Conservation (phyloP, 192 early-diverging fungal genomes). For the Oehlia diaphana region DNA sequence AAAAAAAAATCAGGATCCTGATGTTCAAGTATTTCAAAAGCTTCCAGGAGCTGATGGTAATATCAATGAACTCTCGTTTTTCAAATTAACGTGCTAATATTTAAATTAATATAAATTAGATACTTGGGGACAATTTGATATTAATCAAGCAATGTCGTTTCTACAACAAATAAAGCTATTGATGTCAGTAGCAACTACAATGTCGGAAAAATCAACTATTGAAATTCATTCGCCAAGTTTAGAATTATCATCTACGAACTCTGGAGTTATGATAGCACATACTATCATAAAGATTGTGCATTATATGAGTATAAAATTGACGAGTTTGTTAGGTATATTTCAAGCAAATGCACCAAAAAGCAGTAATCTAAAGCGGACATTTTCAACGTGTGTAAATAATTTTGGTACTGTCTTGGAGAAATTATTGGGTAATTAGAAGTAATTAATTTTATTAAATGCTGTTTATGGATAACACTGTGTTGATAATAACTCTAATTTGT, state of each 20-base stretch:
- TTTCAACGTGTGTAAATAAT: slow-evolving; percentile 1
- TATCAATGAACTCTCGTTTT: not conserved
- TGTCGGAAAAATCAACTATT: not conserved
- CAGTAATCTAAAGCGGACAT: not conserved
- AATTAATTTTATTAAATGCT: not conserved
- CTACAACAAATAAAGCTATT: not conserved
- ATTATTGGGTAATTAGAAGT: not conserved
- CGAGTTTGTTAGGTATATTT: not conserved
- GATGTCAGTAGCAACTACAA: not conserved
- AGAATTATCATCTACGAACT: not conserved
- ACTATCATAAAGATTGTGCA: not conserved
- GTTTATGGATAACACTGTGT: not conserved
- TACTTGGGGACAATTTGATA: not conserved
- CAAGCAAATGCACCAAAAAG: not conserved
- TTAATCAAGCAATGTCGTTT: not conserved
- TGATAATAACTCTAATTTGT: not conserved
- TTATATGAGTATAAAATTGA: slow-evolving; percentile 6
- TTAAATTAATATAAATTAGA: not conserved
- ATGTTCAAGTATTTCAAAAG: not conserved
- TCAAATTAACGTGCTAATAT: not conserved
- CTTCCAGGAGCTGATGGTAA: slow-evolving; percentile 3
- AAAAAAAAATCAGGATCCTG: not conserved
- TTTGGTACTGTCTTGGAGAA: not conserved
- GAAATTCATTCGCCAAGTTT: not conserved
- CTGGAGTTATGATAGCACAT: not conserved